Percentiles rank a stretch among this genome's conserved stretches.
These are phyloP conservation scores for Alternaria sp. DNA, from an alignment of 2,329 filamentous ascomycete genomes.

Conservation along the genomic window DNA sequence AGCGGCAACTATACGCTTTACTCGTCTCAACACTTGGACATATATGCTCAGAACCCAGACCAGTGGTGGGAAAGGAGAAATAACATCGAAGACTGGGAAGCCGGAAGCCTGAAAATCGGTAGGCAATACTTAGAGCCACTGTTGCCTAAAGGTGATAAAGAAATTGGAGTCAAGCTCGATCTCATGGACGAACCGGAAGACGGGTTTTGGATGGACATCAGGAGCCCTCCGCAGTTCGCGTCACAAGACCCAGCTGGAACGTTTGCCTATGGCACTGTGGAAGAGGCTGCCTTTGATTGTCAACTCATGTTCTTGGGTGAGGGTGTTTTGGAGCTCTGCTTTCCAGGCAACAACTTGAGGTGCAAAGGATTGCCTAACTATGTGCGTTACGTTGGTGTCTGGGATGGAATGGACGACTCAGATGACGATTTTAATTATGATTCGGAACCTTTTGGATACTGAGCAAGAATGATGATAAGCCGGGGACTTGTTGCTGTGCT, in stretches of 20 bases:
- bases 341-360: not conserved
- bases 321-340: not conserved
- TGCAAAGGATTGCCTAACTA: not conserved
- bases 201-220: not conserved
- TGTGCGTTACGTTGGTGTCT: not conserved
- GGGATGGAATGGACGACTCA: not conserved
- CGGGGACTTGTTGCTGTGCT: not conserved
- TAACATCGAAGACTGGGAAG: not conserved
- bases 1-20: not conserved
- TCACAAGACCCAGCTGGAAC: not conserved
- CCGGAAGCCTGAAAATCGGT: not conserved
- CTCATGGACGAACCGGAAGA: not conserved
- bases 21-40: not conserved
- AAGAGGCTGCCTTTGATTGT: not conserved
- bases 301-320: not conserved
- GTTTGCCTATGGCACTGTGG: not conserved
- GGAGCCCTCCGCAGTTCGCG: not conserved
- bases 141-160: not conserved
- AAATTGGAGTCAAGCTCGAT: not conserved
- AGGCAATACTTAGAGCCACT: not conserved
- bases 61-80: not conserved
- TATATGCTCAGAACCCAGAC: not conserved
- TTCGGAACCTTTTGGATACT: not conserved
- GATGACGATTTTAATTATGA: not conserved
- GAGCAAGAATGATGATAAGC: not conserved